Base-by-base conservation (phyloP, 148 eudicot species). In the Cornus controversa region DNA sequence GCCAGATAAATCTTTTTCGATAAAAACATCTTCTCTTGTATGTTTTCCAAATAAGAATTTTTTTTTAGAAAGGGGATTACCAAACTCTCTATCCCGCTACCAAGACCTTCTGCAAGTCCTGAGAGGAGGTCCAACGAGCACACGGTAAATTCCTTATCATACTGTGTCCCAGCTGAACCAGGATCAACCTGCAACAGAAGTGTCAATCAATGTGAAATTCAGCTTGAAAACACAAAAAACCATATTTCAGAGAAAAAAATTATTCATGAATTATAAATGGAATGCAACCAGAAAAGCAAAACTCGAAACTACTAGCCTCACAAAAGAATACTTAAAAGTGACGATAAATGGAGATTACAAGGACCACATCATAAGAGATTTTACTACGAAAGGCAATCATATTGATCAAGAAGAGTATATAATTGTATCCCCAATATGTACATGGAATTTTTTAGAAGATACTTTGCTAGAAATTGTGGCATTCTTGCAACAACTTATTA, bases 91-190 rank as follows among this genome's bases (percentile, higher is more conserved):
- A 95, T 77, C 79, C 99, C 94, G 76, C 92, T 84, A 74, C 99
- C 97, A 86, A 95, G 99, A 85, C 97, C 99, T 76, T 95, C 99
- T 67, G 89, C 81, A 67, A 95, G 92, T 85, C 99, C 97, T 71
- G 99, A 95, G 60, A 95, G 93, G 77, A 95, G 85, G 82, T 95
- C 99, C 82, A 95, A 84, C 42, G 93, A 87, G 78, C 99, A 95
- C 58, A 93, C 99, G 66, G 87, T 81, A 79, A 95, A 95, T 78
- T 95, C 99, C 82, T 86, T 90, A 77, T 95, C 99, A 87, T 89
- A 91, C 67, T 85, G 97, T 70, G 82, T 76, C 8, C 94, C 97
- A 83, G 92, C 87, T 65, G 93, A 80, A 79, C 77, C 86, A 69
- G 94, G 88, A 77, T 93, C 85, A 34, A 84, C 94, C 99, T 95